Percentiles rank a stretch among this genome's conserved stretches.
These are phyloP conservation scores for Fusarium neocosmosporiellum DNA, from an alignment of 2,329 filamentous ascomycete genomes.

Conservation along the genomic window DNA sequence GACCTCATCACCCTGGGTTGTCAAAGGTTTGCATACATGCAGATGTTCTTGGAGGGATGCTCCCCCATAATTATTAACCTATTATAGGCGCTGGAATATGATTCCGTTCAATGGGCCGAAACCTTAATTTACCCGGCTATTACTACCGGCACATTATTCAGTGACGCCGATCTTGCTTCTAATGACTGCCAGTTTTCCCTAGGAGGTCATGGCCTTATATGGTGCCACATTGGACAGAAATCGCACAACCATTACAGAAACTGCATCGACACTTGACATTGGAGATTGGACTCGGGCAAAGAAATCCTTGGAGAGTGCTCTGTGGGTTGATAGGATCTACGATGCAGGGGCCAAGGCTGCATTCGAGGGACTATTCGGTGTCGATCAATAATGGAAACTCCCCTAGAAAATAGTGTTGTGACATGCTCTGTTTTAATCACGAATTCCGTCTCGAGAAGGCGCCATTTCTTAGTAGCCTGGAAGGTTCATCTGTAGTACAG, in stretches of 20 bases:
- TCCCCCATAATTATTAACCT: no score
- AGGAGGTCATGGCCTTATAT: no score
- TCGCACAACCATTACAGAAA: not conserved
- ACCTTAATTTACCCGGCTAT: no score
- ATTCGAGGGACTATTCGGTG: not conserved
- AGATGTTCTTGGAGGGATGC: no score
- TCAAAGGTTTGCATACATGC: no score
- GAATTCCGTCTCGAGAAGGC: not conserved
- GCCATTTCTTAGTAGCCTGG: not conserved
- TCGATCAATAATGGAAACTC: not conserved
- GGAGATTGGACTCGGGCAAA: slow-evolving; percentile 8
- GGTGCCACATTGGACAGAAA: no score
- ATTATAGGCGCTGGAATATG: no score
- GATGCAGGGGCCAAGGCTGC: not conserved
- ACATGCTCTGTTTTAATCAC: not conserved
- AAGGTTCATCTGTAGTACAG: not conserved
- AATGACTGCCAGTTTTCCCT: no score
- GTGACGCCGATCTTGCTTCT: no score
- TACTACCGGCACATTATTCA: no score
- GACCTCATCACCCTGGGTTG: no score
- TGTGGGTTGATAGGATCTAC: slow-evolving; percentile 17
- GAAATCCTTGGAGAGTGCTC: not conserved
- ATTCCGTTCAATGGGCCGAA: no score
- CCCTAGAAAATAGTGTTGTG: not conserved
- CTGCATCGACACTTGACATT: not conserved